Conservation (phyloP, 805 yeast species). For the Wickerhamiella dianesei region DNA sequence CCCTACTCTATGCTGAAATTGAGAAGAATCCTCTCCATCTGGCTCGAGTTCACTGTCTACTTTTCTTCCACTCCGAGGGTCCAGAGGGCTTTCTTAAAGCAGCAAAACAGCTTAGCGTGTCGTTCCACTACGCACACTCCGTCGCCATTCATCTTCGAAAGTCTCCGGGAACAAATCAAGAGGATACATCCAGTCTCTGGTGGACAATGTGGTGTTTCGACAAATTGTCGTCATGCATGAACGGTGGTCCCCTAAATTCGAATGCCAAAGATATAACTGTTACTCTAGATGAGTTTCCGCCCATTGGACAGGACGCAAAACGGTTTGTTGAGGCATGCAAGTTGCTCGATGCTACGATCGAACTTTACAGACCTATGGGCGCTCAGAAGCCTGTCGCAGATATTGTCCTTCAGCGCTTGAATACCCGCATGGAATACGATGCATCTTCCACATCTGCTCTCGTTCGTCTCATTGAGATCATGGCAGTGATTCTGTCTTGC, state of each 20-base stretch:
- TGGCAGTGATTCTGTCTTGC: background rate
- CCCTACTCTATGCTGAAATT: background rate
- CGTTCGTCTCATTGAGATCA: background rate
- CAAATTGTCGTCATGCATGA: background rate
- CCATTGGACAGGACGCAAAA: background rate
- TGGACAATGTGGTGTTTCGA: background rate
- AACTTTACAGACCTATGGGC: background rate
- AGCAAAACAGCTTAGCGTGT: background rate
- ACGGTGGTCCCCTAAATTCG: background rate
- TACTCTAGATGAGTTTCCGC: background rate
- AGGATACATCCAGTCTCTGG: background rate
- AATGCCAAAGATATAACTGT: background rate
- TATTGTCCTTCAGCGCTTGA: background rate
- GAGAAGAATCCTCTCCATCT: background rate
- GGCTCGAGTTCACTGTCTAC: background rate
- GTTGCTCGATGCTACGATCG: background rate
- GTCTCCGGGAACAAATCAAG: background rate
- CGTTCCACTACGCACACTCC: background rate
- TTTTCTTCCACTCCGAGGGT: background rate
- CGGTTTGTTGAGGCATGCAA: background rate
- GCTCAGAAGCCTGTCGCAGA: background rate
- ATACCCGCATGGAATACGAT: background rate
- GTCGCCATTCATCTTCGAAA: background rate
- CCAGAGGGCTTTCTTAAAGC: background rate
- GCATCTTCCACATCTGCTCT: background rate